A percentile compares a stretch with the other conserved stretches of the same genome.
phyloP scores from a whole-genome alignment of 495 filamentous ascomycete genomes.

The Aspergillus cavernicola region DNA sequence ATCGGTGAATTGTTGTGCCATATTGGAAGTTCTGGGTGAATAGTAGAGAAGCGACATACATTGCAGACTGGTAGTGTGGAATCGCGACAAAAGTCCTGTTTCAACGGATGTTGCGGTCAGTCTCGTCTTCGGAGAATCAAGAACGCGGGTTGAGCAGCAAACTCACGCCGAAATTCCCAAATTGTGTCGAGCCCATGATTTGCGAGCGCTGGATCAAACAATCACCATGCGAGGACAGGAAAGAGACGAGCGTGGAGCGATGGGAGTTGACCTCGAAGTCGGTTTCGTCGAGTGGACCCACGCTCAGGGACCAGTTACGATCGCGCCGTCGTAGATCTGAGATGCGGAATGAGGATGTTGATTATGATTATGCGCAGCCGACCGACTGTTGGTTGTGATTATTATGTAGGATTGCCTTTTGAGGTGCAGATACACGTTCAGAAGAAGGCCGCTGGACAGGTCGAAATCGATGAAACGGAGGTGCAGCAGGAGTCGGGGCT shows the following conservation, averaged over 20 bases:
- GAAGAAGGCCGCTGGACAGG: constrained; percentile 1
- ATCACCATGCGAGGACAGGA: constrained; percentile 18
- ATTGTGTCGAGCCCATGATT: constrained; percentile 63
- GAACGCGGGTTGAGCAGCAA: constrained; percentile 4
- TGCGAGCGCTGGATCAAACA: constrained; percentile 12
- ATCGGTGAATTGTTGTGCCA: constrained; percentile 1
- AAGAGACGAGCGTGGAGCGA: constrained; percentile 3
- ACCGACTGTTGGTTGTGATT: background rate
- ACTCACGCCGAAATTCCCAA: constrained; percentile 88
- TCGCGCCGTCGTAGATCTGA: constrained; percentile 29
- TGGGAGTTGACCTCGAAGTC: constrained; percentile 10
- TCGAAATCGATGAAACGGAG: background rate
- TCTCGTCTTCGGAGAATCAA: constrained; percentile 4
- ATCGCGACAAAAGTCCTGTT: constrained; percentile 89
- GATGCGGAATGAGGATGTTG: constrained; percentile 1
- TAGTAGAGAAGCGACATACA: constrained; percentile 54
- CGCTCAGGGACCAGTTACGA: constrained; percentile 24
- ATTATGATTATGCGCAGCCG: constrained; percentile 7
- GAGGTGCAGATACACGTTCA: constrained; percentile 2
- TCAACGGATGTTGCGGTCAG: constrained; percentile 15
- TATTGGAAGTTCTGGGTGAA: background rate
- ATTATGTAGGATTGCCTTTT: background rate
- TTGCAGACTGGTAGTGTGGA: constrained; percentile 95
- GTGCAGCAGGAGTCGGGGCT: constrained; percentile 7
- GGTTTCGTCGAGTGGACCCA: constrained; percentile 30